These are phyloP conservation scores for Ascochyta rabiei DNA, from an alignment of 2,329 filamentous ascomycete genomes.

Conservation along the genomic window DNA sequence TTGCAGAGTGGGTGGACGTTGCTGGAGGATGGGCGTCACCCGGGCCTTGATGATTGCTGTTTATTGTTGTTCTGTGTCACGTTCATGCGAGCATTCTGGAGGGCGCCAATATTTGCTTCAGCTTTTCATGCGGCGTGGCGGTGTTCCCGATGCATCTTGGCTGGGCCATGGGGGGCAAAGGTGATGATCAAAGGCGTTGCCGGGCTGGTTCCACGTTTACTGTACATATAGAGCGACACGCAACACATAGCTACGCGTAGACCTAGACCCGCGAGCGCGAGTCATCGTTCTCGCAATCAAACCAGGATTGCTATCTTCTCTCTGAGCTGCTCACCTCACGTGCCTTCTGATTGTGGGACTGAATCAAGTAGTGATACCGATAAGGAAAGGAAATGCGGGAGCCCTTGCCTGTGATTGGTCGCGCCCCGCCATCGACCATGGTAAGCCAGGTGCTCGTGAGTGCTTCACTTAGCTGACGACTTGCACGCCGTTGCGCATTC, in stretches of 20 bases:
- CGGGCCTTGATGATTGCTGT: conserved; percentile 18
- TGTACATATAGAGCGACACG: conserved; percentile 14
- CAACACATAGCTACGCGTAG: not conserved
- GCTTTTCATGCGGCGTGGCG: conserved; percentile 27
- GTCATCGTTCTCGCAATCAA: not conserved
- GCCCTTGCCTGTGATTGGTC: conserved; percentile 6
- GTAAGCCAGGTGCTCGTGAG: conserved; percentile 11
- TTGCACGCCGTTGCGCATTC: conserved; percentile 11
- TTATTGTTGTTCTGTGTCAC: conserved; percentile 21
- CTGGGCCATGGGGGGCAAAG: conserved; percentile 6
- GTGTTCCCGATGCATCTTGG: conserved; percentile 26
- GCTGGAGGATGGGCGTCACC: conserved; percentile 86
- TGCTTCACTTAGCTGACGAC: conserved; percentile 13
- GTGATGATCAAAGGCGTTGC: conserved; percentile 18
- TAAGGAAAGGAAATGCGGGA: conserved; percentile 14
- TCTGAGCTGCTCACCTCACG: not conserved
- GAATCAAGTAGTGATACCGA: conserved; percentile 8
- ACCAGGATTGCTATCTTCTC: not conserved
- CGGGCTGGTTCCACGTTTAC: conserved; percentile 3
- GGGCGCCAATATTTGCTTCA: conserved; percentile 25
- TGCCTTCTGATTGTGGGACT: not conserved
- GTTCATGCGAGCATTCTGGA: conserved; percentile 30
- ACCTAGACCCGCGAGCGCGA: not conserved
- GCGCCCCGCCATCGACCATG: not conserved
- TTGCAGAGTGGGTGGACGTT: conserved; percentile 96